Conservation (phyloP, 179 eudicot species). For the Vitellaria paradoxa region DNA sequence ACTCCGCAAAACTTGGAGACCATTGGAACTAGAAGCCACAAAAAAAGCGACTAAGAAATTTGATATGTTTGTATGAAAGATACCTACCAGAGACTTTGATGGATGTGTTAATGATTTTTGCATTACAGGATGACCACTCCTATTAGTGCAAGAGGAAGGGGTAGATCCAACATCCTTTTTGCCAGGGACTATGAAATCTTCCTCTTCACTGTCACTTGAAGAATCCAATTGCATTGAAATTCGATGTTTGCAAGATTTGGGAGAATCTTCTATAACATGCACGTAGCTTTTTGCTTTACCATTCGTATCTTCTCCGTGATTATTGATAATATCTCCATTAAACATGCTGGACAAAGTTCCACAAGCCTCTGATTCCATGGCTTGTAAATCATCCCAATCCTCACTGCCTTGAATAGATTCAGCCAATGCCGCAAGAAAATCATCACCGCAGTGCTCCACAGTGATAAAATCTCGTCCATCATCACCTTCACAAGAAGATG, state of each 20-base stretch:
- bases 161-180: conserved; percentile 23
- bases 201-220: conserved; percentile 64
- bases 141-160: conserved; percentile 16
- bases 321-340: conserved; percentile 35
- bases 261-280: conserved; percentile 50
- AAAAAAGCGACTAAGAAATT: background rate
- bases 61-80: background rate
- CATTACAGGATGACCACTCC: conserved; percentile 9
- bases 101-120: conserved; percentile 17
- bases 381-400: conserved; percentile 95
- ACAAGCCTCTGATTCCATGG: conserved; percentile 87
- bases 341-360: conserved; percentile 66
- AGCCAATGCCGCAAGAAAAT: conserved; percentile 79
- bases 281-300: conserved; percentile 23
- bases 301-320: conserved; percentile 27
- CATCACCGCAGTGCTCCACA: conserved; percentile 95
- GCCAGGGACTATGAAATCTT: conserved; percentile 21
- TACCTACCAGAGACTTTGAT: conserved; percentile 33
- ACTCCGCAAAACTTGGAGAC: background rate
- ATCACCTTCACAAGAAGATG: conserved; percentile 52
- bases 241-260: conserved; percentile 30
- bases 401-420: conserved; percentile 75
- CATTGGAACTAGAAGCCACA: background rate
- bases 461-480: conserved; percentile 86
- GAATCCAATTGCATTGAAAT: conserved; percentile 59